A percentile compares a stretch with the other conserved stretches of the same genome.
These are phyloP conservation scores for Corchorus olitorius DNA, from an alignment of 345 rosid genomes.

Conservation along the genomic window DNA sequence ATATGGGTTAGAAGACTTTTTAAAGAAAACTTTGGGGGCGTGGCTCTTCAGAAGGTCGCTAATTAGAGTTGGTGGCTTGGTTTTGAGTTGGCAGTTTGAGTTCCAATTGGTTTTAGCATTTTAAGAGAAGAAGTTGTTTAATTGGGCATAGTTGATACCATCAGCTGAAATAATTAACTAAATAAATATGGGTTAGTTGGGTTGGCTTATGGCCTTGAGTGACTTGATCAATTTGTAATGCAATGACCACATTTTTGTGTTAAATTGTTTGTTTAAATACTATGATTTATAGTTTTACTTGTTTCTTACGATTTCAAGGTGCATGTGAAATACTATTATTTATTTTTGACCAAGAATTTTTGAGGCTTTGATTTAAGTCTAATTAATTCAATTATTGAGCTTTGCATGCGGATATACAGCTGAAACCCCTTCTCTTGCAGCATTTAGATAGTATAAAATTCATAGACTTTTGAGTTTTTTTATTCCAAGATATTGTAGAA, in stretches of 20 bases:
- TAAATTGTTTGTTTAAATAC: not conserved
- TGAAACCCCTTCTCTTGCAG: not conserved
- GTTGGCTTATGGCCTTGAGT: not conserved
- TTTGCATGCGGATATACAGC: not conserved
- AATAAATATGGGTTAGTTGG: not conserved
- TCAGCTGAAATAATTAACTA: not conserved
- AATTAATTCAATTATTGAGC: too few relatives aligned
- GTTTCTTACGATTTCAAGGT: not conserved
- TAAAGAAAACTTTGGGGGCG: not conserved
- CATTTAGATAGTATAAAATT: not conserved
- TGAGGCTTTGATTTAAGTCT: not conserved
- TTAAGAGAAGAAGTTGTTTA: constrained; percentile 3
- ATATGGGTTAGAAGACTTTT: too few relatives aligned
- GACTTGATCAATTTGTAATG: not conserved
- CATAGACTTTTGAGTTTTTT: not conserved
- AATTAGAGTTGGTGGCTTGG: not conserved
- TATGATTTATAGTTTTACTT: not conserved
- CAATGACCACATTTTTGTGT: not conserved
- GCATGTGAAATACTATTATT: not conserved
- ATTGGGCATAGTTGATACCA: not conserved
- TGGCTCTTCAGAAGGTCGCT: not conserved
- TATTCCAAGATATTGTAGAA: too few relatives aligned
- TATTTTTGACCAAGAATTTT: not conserved
- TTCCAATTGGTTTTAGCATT: not conserved
- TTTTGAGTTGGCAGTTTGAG: not conserved